Evolutionary conservation across 1,284 basidiomycete genomes (phyloP).

Genomic region (Tausonia pullulans): DNA sequence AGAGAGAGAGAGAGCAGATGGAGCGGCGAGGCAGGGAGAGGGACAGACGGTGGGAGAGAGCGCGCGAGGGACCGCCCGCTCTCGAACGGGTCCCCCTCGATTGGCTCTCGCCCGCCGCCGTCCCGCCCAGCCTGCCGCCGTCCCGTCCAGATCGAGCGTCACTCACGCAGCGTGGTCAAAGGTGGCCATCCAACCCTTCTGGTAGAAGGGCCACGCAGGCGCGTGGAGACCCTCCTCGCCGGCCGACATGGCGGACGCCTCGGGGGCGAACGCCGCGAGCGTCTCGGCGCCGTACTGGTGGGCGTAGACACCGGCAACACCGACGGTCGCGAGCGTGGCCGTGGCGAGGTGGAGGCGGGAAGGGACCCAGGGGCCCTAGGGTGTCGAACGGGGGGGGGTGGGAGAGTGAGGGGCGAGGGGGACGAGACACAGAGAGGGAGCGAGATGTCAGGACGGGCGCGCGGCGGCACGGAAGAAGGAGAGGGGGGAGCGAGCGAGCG

Average conservation of each 20-base stretch:
- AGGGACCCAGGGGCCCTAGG: constrained; percentile 32
- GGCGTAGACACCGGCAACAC: constrained; percentile 91
- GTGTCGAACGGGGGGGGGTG: background rate
- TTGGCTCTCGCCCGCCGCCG: background rate
- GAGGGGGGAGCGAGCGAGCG: background rate
- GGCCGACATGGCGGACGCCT: constrained; percentile 79
- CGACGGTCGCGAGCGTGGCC: constrained; percentile 65
- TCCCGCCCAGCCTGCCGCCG: background rate
- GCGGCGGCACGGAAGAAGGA: background rate
- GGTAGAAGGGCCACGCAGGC: constrained; percentile 76
- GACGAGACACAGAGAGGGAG: background rate
- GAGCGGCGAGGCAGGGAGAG: background rate
- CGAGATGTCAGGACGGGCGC: background rate
- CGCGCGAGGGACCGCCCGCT: no score
- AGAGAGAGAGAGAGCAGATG: background rate
- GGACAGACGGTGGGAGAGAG: background rate
- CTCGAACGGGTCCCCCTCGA: background rate
- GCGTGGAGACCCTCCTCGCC: constrained; percentile 94
- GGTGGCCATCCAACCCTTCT: constrained; percentile 74
- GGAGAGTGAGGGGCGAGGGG: background rate
- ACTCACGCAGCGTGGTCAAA: constrained; percentile 72
- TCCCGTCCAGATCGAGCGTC: background rate
- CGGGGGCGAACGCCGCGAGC: constrained; percentile 45
- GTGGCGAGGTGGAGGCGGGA: constrained; percentile 70
- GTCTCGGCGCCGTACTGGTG: constrained; percentile 83